Conservation (phyloP, 2,329 filamentous ascomycete species). For the Botryotinia convoluta region DNA sequence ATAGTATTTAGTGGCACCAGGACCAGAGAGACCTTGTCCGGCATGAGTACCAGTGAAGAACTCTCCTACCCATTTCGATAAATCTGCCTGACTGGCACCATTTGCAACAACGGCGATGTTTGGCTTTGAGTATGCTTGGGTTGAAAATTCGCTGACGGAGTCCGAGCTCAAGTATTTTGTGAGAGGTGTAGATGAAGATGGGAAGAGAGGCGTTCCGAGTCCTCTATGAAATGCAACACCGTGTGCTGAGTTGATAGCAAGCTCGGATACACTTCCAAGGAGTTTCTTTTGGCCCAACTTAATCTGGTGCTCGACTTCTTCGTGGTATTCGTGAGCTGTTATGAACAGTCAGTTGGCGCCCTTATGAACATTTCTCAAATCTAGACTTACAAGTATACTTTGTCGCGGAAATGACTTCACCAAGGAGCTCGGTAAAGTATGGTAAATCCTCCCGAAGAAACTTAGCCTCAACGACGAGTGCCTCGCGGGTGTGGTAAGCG, state of each 20-base stretch:
- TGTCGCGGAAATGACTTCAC: conserved; percentile 84
- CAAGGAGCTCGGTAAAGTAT: conserved; percentile 94
- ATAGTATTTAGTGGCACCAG: conserved; percentile 76
- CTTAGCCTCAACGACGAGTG: conserved; percentile 85
- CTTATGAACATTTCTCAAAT: no score
- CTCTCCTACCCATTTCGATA: conserved; percentile 87
- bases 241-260: conserved; percentile 86
- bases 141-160: conserved; percentile 71
- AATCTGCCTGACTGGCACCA: conserved; percentile 71
- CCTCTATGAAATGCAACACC: conserved; percentile 88
- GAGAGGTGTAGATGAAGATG: conserved; percentile 67
- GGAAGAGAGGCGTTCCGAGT: conserved; percentile 76
- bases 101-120: conserved; percentile 92
- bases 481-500: conserved; percentile 88
- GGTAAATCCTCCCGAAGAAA: conserved; percentile 95
- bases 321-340: conserved; percentile 82
- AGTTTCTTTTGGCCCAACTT: conserved; percentile 73
- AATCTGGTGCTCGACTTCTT: conserved; percentile 78
- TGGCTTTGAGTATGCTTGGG: conserved; percentile 77
- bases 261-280: conserved; percentile 57
- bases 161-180: conserved; percentile 78
- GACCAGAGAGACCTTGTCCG: conserved; percentile 52
- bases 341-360: not conserved
- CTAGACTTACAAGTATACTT: conserved; percentile 70
- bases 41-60: conserved; percentile 77